A percentile compares a stretch with the other conserved stretches of the same genome.
These are phyloP conservation scores for Inga laurina DNA, from an alignment of 306 rosid species.

Conservation along the genomic window DNA sequence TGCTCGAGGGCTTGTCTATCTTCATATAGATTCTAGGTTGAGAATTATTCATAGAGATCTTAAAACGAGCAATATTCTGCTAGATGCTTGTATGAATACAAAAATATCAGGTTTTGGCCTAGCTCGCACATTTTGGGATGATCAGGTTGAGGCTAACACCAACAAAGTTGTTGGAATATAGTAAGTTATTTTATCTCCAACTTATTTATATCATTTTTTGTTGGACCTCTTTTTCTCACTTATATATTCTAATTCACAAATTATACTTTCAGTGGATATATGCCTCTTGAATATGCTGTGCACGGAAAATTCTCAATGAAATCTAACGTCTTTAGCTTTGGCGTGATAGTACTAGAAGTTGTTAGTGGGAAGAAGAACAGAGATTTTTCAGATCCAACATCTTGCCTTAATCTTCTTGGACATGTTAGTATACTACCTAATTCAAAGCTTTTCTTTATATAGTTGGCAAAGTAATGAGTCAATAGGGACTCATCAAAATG, in stretches of 20 bases:
- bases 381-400: slow-evolving; percentile 39
- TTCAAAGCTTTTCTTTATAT: neutral
- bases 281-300: slow-evolving; percentile 53
- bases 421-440: slow-evolving; percentile 33
- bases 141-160: slow-evolving; percentile 52
- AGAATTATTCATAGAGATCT: slow-evolving; percentile 60
- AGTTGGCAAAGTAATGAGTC: neutral
- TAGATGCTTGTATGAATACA: slow-evolving; percentile 49
- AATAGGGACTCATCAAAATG: no score
- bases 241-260: neutral
- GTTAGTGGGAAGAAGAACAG: slow-evolving; percentile 51
- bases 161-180: slow-evolving; percentile 52
- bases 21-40: slow-evolving; percentile 54
- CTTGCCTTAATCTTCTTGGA: slow-evolving; percentile 50
- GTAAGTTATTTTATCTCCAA: slow-evolving; percentile 26
- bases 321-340: slow-evolving; percentile 54
- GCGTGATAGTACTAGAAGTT: slow-evolving; percentile 50
- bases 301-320: slow-evolving; percentile 46
- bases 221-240: neutral
- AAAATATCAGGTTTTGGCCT: slow-evolving; percentile 58
- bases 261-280: slow-evolving; percentile 40
- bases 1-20: slow-evolving; percentile 50
- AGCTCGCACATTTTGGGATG: slow-evolving; percentile 50
- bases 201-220: neutral
- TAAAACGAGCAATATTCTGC: slow-evolving; percentile 51